phyloP scores from a whole-genome alignment of 257 asterid genomes.

The Mentha longifolia region DNA sequence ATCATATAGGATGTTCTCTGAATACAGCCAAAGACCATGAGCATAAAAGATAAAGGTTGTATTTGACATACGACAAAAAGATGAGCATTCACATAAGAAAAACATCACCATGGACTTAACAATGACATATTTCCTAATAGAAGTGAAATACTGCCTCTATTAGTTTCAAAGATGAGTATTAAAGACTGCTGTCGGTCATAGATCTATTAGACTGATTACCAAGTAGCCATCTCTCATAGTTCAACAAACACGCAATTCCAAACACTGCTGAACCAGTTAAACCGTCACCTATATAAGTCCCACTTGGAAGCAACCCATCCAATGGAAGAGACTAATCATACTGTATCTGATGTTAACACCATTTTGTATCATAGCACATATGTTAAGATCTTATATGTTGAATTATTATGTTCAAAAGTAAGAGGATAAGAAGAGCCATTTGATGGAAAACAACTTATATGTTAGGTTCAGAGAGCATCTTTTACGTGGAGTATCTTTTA shows the following conservation, averaged over 20 bases:
- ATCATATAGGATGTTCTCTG: slow-evolving; percentile 7
- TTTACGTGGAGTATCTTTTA: too few species aligned
- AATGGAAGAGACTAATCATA: neutral
- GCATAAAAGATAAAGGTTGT: slow-evolving; percentile 14
- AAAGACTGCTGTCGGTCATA: neutral
- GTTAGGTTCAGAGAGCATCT: neutral
- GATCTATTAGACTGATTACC: neutral
- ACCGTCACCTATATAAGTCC: neutral
- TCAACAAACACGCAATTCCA: neutral
- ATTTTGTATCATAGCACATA: too few species aligned
- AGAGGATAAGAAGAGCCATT: neutral
- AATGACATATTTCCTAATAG: neutral
- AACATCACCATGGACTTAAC: neutral
- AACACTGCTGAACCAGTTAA: neutral
- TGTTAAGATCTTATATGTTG: neutral
- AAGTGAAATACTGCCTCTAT: slow-evolving; percentile 1
- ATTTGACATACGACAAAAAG: neutral
- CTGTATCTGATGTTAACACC: neutral
- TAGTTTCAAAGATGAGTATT: neutral
- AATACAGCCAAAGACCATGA: slow-evolving; percentile 2
- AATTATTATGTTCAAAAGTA: neutral
- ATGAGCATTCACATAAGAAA: neutral
- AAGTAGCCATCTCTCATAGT: neutral
- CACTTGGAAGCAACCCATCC: neutral
- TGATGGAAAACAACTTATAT: too few species aligned